phyloP scores from a whole-genome alignment of 495 filamentous ascomycete genomes.

The Hypoxylon lienhwacheense region DNA sequence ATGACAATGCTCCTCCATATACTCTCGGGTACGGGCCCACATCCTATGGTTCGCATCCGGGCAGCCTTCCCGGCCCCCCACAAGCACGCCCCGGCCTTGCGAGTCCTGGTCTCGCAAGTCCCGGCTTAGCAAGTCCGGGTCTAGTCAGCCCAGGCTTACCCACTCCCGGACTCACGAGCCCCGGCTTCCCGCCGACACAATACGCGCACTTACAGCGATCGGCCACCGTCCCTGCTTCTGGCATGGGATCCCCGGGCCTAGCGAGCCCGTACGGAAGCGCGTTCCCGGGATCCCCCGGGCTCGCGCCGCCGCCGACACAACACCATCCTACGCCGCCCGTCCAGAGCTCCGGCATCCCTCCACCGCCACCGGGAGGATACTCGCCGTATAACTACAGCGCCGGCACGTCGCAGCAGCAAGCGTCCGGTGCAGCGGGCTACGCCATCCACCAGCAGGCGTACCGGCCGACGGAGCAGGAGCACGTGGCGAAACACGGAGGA shows the following conservation, averaged over 20 bases:
- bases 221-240: slow-evolving; percentile 45
- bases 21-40: slow-evolving; percentile 47
- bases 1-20: slow-evolving; percentile 60
- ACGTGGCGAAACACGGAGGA: slow-evolving; percentile 39
- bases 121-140: slow-evolving; percentile 44
- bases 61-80: slow-evolving; percentile 45
- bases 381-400: slow-evolving; percentile 58
- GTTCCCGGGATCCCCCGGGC: slow-evolving; percentile 45
- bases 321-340: slow-evolving; percentile 36
- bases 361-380: slow-evolving; percentile 53
- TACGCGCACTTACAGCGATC: slow-evolving; percentile 45
- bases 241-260: slow-evolving; percentile 35
- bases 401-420: slow-evolving; percentile 20
- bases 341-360: slow-evolving; percentile 36
- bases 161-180: slow-evolving; percentile 43
- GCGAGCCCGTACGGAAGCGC: slow-evolving; percentile 44
- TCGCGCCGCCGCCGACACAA: slow-evolving; percentile 34
- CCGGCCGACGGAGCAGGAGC: slow-evolving; percentile 69
- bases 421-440: slow-evolving; percentile 54
- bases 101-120: slow-evolving; percentile 38
- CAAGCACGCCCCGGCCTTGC: slow-evolving; percentile 29
- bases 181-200: slow-evolving; percentile 43
- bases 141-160: slow-evolving; percentile 46
- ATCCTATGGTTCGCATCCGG: slow-evolving; percentile 40
- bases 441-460: slow-evolving; percentile 77